These are phyloP conservation scores for Cladorrhinum samala DNA, from an alignment of 495 filamentous ascomycete species.

Conservation along the genomic window DNA sequence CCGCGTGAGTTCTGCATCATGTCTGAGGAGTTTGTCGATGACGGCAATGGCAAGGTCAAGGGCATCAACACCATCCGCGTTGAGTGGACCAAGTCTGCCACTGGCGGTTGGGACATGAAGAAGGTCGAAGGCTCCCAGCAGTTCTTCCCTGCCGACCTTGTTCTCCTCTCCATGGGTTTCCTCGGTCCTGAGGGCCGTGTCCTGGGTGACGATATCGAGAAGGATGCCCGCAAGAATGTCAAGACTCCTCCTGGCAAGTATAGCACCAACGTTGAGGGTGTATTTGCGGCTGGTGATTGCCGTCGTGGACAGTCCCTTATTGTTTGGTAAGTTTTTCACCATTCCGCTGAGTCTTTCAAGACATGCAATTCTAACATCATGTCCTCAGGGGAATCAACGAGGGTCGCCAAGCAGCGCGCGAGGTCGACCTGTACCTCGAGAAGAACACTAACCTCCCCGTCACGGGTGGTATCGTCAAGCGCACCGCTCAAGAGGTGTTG, in stretches of 20 bases:
- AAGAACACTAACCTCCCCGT: slow-evolving; percentile 77
- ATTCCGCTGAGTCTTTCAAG: background rate
- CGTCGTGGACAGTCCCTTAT: slow-evolving; percentile 94
- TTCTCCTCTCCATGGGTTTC: slow-evolving; percentile 98
- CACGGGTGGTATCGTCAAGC: slow-evolving; percentile 90
- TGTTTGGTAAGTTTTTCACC: slow-evolving; percentile 77
- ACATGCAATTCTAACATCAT: background rate
- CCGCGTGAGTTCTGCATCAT: slow-evolving; percentile 98
- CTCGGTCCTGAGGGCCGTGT: slow-evolving; percentile 89
- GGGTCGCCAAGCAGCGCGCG: slow-evolving; percentile 86
- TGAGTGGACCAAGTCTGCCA: slow-evolving; percentile 88
- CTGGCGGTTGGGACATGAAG: slow-evolving; percentile 99
- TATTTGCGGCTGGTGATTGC: slow-evolving; percentile 97
- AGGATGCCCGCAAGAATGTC: slow-evolving; percentile 92
- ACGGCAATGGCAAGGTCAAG: slow-evolving; percentile 81
- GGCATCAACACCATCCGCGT: slow-evolving; percentile 97
- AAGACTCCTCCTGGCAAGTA: slow-evolving; percentile 93
- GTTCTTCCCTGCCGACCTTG: slow-evolving; percentile 95
- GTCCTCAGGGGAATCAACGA: slow-evolving; percentile 91
- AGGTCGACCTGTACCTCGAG: slow-evolving; percentile 87
- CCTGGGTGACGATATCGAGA: slow-evolving; percentile 80
- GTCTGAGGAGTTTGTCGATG: slow-evolving; percentile 95
- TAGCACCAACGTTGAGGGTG: slow-evolving; percentile 76
- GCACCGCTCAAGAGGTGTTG: slow-evolving; percentile 63
- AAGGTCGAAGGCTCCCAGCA: slow-evolving; percentile 90